phyloP scores from a whole-genome alignment of 2,329 filamentous ascomycete species.

The Microdochium bolleyi region DNA sequence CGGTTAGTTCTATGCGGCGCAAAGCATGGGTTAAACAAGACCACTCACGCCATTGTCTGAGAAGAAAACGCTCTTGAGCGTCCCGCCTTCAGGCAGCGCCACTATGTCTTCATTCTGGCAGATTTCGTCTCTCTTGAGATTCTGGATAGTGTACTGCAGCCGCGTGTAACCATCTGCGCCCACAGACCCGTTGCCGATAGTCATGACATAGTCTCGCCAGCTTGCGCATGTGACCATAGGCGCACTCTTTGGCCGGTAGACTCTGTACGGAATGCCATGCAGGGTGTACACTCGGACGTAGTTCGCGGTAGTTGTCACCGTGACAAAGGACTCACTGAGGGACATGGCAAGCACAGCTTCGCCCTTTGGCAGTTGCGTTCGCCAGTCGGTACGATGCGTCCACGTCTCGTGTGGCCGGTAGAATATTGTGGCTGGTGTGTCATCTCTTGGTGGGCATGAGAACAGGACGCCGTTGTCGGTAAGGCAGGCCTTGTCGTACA shows the following conservation, averaged over 20 bases:
- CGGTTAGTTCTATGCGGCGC: slow-evolving; percentile 10
- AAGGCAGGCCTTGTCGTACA: slow-evolving; percentile 93
- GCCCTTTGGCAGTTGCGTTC: slow-evolving; percentile 77
- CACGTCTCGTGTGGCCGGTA: slow-evolving; percentile 96
- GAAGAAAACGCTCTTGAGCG: slow-evolving; percentile 80
- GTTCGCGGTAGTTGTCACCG: slow-evolving; percentile 76
- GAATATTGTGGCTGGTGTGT: slow-evolving; percentile 72
- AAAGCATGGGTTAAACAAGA: slow-evolving; percentile 4
- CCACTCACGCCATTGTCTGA: slow-evolving; percentile 73
- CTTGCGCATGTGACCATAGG: slow-evolving; percentile 89
- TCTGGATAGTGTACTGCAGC: slow-evolving; percentile 86
- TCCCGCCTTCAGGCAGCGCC: slow-evolving; percentile 67
- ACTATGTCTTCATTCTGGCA: slow-evolving; percentile 91
- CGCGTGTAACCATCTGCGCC: slow-evolving; percentile 69
- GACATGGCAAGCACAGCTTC: slow-evolving; percentile 85
- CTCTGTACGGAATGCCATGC: slow-evolving; percentile 80
- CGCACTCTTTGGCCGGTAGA: slow-evolving; percentile 85
- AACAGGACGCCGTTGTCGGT: slow-evolving; percentile 81
- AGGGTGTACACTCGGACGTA: slow-evolving; percentile 91
- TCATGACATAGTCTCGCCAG: slow-evolving; percentile 94
- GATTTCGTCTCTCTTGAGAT: slow-evolving; percentile 88
- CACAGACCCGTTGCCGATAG: slow-evolving; percentile 85
- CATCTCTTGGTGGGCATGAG: slow-evolving; percentile 64
- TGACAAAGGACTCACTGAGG: slow-evolving; percentile 82
- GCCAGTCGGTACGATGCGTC: slow-evolving; percentile 87